Percentiles rank a stretch among this genome's conserved stretches.
Evolutionary conservation across 805 yeast genomes (phyloP).

Genomic region (Suhomyces pyralidae): DNA sequence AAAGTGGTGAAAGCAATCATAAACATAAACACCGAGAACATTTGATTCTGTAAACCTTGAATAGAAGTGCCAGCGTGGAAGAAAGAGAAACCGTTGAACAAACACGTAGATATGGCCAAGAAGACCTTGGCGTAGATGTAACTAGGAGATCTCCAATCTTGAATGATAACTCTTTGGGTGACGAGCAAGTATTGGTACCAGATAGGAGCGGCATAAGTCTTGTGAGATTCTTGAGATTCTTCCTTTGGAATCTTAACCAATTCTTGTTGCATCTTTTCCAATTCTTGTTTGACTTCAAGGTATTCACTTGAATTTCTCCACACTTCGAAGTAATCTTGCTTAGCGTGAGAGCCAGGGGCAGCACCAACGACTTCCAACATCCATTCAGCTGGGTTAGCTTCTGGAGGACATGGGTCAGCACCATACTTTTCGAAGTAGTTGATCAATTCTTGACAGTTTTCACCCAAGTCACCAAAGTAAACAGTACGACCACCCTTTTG

Average conservation of each 20-base stretch:
- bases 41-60: constrained; percentile 54
- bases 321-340: constrained; percentile 69
- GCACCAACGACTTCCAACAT: constrained; percentile 85
- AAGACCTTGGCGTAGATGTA: constrained; percentile 56
- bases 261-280: constrained; percentile 63
- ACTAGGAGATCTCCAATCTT: constrained; percentile 31
- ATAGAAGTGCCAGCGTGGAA: constrained; percentile 53
- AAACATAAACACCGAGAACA: constrained; percentile 74
- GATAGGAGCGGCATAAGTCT: constrained; percentile 27
- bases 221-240: constrained; percentile 17
- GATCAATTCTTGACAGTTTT: constrained; percentile 24
- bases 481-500: constrained; percentile 52
- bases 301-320: constrained; percentile 73
- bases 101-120: constrained; percentile 51
- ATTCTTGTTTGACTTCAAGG: constrained; percentile 54
- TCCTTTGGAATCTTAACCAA: constrained; percentile 28
- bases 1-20: constrained; percentile 53
- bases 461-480: constrained; percentile 39
- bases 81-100: constrained; percentile 72
- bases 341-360: constrained; percentile 74
- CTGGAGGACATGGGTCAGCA: constrained; percentile 36
- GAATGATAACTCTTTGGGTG: constrained; percentile 32
- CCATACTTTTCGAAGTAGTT: constrained; percentile 37
- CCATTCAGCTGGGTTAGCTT: constrained; percentile 62
- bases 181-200: constrained; percentile 24